Evolutionary conservation across 73 alveolate genomes (phyloP).

Genomic region (Urostyla sp.): DNA sequence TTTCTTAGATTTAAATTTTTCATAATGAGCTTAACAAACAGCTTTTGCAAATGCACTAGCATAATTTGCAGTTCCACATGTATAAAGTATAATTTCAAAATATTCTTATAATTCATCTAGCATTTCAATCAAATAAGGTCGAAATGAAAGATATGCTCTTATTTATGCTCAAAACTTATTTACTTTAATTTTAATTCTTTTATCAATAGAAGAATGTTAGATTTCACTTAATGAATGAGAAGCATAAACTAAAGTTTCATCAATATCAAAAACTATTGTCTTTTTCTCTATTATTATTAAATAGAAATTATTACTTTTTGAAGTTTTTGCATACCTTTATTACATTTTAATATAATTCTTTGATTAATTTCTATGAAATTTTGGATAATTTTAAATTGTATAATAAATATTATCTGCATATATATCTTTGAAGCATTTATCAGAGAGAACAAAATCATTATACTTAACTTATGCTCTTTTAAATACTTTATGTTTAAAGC

Average conservation of each 20-base stretch:
- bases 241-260: constrained; percentile 76
- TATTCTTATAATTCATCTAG: constrained; percentile 14
- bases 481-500: too few relatives aligned
- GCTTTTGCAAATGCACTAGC: constrained; percentile 47
- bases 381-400: constrained; percentile 34
- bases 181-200: constrained; percentile 18
- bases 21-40: constrained; percentile 7
- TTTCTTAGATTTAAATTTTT: too few relatives aligned
- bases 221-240: constrained; percentile 13
- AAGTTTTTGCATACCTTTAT: constrained; percentile 4
- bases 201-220: not conserved
- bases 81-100: constrained; percentile 43
- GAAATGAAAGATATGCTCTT: constrained; percentile 29
- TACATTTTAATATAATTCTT: constrained; percentile 8
- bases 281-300: constrained; percentile 16
- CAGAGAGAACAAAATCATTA: constrained; percentile 24
- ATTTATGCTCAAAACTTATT: constrained; percentile 28
- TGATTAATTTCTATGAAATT: constrained; percentile 33
- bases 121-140: constrained; percentile 40
- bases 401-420: constrained; percentile 21
- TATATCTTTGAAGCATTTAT: constrained; percentile 2
- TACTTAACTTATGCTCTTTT: too few relatives aligned
- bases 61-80: constrained; percentile 30
- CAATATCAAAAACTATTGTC: constrained; percentile 73
- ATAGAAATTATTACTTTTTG: not conserved